Percentiles rank a stretch among this genome's conserved stretches.
phyloP scores from a whole-genome alignment of 495 filamentous ascomycete genomes.

The Baudoinia panamericana region DNA sequence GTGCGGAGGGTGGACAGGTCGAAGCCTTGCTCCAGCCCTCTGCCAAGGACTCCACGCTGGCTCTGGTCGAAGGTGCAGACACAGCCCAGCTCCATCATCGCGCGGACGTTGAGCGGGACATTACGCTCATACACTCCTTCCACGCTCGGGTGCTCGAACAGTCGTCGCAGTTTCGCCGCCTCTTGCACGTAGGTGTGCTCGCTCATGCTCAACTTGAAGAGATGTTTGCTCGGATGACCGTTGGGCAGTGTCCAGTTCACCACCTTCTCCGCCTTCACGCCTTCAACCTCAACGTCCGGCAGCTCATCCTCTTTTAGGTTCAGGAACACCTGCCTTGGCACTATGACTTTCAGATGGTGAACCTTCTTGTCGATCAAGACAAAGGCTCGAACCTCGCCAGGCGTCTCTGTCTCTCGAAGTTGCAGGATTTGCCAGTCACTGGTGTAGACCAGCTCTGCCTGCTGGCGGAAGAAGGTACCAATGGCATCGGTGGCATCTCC shows the following conservation, averaged over 20 bases:
- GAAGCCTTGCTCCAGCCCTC: constrained; percentile 86
- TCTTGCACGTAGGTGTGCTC: constrained; percentile 81
- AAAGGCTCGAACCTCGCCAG: constrained; percentile 77
- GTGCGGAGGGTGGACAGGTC: constrained; percentile 64
- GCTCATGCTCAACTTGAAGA: constrained; percentile 83
- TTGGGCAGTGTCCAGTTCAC: constrained; percentile 82
- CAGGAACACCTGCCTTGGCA: constrained; percentile 77
- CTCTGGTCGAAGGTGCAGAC: constrained; percentile 89
- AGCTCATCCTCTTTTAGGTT: constrained; percentile 79
- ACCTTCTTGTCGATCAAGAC: constrained; percentile 89
- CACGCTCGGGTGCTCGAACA: constrained; percentile 86
- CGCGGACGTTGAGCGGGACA: constrained; percentile 69
- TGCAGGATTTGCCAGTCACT: constrained; percentile 93
- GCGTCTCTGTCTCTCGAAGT: constrained; percentile 61
- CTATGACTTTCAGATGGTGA: constrained; percentile 74
- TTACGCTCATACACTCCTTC: constrained; percentile 96
- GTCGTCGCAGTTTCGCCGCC: constrained; percentile 59
- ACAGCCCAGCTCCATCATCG: constrained; percentile 77
- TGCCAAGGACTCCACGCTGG: constrained; percentile 81
- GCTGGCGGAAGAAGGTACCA: constrained; percentile 76
- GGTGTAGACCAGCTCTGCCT: constrained; percentile 75
- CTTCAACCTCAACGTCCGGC: constrained; percentile 78
- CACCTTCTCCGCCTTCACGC: constrained; percentile 75
- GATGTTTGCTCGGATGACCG: constrained; percentile 80
- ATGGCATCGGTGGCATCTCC: constrained; percentile 57